A percentile compares a stretch with the other conserved stretches of the same genome.
Conservation (phyloP, 371 early-diverging fungal genomes). For the Rhizopus stolonifer region DNA sequence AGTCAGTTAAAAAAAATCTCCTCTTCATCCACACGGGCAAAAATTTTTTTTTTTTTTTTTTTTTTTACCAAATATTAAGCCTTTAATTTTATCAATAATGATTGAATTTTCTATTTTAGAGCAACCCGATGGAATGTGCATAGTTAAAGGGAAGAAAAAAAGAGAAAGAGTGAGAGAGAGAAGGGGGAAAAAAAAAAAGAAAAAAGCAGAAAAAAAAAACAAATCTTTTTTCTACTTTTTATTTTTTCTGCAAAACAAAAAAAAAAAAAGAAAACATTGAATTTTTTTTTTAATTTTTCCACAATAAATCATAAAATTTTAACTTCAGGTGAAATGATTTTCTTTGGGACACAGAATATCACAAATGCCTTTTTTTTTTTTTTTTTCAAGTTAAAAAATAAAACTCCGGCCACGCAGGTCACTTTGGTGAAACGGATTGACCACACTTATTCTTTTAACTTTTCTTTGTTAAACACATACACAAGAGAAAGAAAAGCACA, state of each 20-base stretch:
- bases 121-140: constrained; percentile 51
- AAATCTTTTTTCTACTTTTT: neutral
- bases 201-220: constrained; percentile 1
- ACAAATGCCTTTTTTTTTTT: too few relatives aligned
- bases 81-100: constrained; percentile 49
- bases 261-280: constrained; percentile 1
- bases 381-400: too few relatives aligned
- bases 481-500: too few relatives aligned
- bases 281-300: too few relatives aligned
- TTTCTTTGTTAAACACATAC: too few relatives aligned
- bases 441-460: too few relatives aligned
- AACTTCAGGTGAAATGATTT: too few relatives aligned
- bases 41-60: neutral
- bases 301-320: too few relatives aligned
- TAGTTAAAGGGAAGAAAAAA: constrained; percentile 18
- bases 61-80: constrained; percentile 46
- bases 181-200: neutral
- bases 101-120: constrained; percentile 35
- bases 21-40: too few relatives aligned
- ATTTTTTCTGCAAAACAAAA: neutral
- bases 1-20: constrained; percentile 2
- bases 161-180: constrained; percentile 10
- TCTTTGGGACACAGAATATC: too few relatives aligned
- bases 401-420: too few relatives aligned
- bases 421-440: too few relatives aligned